Percentiles rank a stretch among this genome's conserved stretches.
Conservation (phyloP, 192 early-diverging fungal genomes). For the Coemansia javaensis region DNA sequence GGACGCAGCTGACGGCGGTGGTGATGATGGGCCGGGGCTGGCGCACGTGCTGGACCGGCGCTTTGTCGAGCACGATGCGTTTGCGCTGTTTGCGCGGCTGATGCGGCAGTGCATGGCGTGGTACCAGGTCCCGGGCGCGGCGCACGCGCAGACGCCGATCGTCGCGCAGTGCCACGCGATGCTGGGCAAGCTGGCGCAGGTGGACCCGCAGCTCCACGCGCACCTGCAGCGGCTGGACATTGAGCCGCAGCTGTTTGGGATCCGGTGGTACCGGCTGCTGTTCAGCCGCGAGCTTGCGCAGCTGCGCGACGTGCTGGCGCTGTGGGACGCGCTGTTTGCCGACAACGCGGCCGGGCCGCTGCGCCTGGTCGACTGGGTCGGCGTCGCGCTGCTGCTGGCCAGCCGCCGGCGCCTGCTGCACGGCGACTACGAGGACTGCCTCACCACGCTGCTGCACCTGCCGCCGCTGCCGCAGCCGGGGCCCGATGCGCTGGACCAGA, state of each 20-base stretch:
- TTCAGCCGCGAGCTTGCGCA: conserved; percentile 82
- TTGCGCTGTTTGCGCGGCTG: conserved; percentile 71
- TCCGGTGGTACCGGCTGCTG: conserved; percentile 88
- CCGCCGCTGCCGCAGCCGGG: conserved; percentile 51
- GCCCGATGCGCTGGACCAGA: conserved; percentile 25
- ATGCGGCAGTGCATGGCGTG: conserved; percentile 78
- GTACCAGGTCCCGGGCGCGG: conserved; percentile 62
- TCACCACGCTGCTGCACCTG: conserved; percentile 61
- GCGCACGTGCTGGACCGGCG: conserved; percentile 51
- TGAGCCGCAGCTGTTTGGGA: conserved; percentile 92
- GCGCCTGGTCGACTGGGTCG: conserved; percentile 77
- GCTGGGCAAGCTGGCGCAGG: conserved; percentile 59
- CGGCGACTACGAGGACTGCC: conserved; percentile 61
- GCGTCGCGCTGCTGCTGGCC: conserved; percentile 66
- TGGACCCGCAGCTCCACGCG: conserved; percentile 69
- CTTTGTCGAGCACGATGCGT: conserved; percentile 87
- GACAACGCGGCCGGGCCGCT: conserved; percentile 63
- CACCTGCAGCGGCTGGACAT: conserved; percentile 72
- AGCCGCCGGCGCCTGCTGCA: conserved; percentile 57
- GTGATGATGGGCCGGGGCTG: too few relatives aligned
- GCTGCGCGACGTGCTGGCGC: conserved; percentile 59
- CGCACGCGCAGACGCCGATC: conserved; percentile 54
- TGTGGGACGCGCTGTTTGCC: conserved; percentile 93
- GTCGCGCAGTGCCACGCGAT: conserved; percentile 71
- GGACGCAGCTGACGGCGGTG: neutral